Conservation (phyloP, 2,329 filamentous ascomycete species). For the Colletotrichum eleusines region DNA sequence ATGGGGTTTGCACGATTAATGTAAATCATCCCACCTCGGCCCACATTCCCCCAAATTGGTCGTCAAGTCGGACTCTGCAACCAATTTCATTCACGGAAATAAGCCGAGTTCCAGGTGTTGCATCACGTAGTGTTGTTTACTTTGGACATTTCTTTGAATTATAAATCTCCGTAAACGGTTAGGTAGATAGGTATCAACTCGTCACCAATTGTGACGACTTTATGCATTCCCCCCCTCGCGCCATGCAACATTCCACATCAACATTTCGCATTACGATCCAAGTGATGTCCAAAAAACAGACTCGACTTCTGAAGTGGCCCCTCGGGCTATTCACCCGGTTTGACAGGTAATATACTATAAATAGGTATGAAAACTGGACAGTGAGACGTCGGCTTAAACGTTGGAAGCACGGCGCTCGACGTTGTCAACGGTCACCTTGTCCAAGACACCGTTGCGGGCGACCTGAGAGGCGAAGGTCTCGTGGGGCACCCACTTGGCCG, state of each 20-base stretch:
- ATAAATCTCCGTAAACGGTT: conserved; percentile 2
- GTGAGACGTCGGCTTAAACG: conserved; percentile 50
- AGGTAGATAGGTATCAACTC: conserved; percentile 7
- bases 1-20: conserved; percentile 16
- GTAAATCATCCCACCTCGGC: conserved; percentile 9
- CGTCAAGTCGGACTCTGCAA: neutral
- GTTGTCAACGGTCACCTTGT: conserved; percentile 47
- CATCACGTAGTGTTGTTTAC: conserved; percentile 1
- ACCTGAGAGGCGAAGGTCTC: conserved; percentile 72
- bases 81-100: conserved; percentile 9
- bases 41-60: conserved; percentile 22
- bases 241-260: conserved; percentile 38
- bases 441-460: conserved; percentile 53
- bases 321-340: conserved; percentile 1
- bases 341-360: conserved; percentile 24
- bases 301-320: conserved; percentile 22
- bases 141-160: conserved; percentile 23
- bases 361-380: conserved; percentile 44
- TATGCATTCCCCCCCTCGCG: conserved; percentile 24
- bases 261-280: conserved; percentile 35
- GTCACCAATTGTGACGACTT: conserved; percentile 26
- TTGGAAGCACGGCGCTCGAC: conserved; percentile 49
- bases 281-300: conserved; percentile 21
- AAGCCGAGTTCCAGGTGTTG: conserved; percentile 1
- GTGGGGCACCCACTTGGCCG: conserved; percentile 79